Evolutionary conservation across 208 protist species (phyloP).

Genomic region (Spongospora subterranea): DNA sequence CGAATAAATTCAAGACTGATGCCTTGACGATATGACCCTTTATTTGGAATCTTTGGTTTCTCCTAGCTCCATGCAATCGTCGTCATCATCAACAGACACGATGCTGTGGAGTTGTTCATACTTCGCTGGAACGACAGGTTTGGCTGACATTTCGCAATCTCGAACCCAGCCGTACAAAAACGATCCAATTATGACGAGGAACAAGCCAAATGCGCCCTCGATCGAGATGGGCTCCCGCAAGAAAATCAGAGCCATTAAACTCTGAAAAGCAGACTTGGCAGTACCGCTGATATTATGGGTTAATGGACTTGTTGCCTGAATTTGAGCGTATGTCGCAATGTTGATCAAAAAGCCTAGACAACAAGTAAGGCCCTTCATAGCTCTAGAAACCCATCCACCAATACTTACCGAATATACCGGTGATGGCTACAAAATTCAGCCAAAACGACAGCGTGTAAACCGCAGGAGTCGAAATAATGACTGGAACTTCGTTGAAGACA

Average conservation of each 20-base stretch:
- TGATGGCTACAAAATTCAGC: slow-evolving; percentile 67
- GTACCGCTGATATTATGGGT: slow-evolving; percentile 77
- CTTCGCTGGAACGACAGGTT: slow-evolving; percentile 1
- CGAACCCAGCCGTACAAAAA: slow-evolving; percentile 50
- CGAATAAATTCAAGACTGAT: too few species aligned
- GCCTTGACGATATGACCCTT: too few species aligned
- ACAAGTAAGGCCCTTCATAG: slow-evolving; percentile 50
- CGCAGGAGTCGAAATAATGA: not conserved
- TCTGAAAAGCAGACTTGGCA: slow-evolving; percentile 74
- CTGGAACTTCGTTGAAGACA: slow-evolving; percentile 67
- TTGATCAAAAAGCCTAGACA: slow-evolving; percentile 73
- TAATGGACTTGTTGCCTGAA: slow-evolving; percentile 75
- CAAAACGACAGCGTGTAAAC: slow-evolving; percentile 68
- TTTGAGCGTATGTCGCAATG: slow-evolving; percentile 74
- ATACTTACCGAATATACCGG: slow-evolving; percentile 39
- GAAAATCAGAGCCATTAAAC: slow-evolving; percentile 70
- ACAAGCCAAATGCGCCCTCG: slow-evolving; percentile 59
- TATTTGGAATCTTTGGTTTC: not conserved
- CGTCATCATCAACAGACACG: not conserved
- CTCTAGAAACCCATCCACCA: not conserved
- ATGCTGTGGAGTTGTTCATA: too few species aligned
- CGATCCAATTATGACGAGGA: slow-evolving; percentile 65
- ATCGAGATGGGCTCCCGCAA: slow-evolving; percentile 62
- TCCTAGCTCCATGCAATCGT: not conserved
- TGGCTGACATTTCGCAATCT: not conserved